Evolutionary conservation across 2,329 filamentous ascomycete genomes (phyloP), one percentile per base, ranked within the genome.

Genomic region (Ambrosiella cleistominuta): DNA sequence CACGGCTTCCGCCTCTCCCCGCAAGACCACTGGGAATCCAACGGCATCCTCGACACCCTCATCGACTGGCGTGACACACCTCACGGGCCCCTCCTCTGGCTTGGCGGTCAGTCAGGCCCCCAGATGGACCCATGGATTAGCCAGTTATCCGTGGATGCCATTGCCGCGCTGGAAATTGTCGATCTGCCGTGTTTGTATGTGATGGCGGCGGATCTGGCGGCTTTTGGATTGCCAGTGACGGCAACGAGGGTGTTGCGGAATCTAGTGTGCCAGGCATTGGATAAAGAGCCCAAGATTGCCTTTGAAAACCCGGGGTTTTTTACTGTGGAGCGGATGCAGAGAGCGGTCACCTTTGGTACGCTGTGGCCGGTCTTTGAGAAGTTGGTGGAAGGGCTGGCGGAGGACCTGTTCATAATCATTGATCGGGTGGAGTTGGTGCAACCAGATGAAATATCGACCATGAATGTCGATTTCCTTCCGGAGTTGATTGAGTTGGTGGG

Each of bases 391-490:
- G 52, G 35, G 13, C 15, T 61, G 7, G 35, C 58, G 15, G 44
- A 54, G n/a, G 57, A 61, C 37, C 44, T 57, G 7, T 61, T 57
- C 35, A 57, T 61, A 12, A 53, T 61, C 39, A 59, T 61, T 36
- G 60, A 61, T 15, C 49, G 60, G 36, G 51, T 51, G 13, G 60
- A 61, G 27, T 17, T 54, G 50, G 51, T 59, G 7, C 57, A 59
- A 35, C 45, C 54, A 13, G 60, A 61, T 15, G 57, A 57, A 2
- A 35, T 57, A 17, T 57, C 57, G 7, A 54, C 45, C 11, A 56
- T 60, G 42, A 57, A 39, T 7, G 42, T 3, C 7, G 50, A 59
- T n/a, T 37, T 61, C 11, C 36, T 61, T 11, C 57, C 57, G 2
- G 27, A 19, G 15, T 40, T 61, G 35, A 57, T 61, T 27, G 11